phyloP scores from a whole-genome alignment of 31 red algal species.

The Odonthalia washingtoniensis region DNA sequence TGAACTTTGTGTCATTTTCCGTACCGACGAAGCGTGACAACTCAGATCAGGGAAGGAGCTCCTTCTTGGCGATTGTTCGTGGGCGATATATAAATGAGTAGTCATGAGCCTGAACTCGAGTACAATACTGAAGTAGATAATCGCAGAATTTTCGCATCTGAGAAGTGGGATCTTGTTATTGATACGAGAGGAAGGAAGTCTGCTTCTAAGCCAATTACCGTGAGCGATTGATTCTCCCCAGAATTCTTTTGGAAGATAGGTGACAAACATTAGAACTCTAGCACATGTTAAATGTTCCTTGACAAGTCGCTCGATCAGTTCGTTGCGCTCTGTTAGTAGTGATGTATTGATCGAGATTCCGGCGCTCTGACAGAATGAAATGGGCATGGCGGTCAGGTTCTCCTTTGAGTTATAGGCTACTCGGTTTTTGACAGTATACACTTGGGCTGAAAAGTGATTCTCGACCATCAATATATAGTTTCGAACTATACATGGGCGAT shows the following conservation, averaged over 20 bases:
- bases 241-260: constrained; percentile 22
- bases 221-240: constrained; percentile 47
- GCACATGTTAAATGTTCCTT: constrained; percentile 54
- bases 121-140: neutral
- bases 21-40: no score
- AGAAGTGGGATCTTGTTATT: constrained; percentile 13
- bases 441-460: no score
- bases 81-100: no score
- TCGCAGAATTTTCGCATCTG: constrained; percentile 8
- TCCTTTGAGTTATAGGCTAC: neutral
- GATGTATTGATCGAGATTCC: constrained; percentile 10
- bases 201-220: constrained; percentile 50
- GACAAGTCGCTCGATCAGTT: constrained; percentile 40
- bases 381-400: neutral
- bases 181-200: constrained; percentile 28
- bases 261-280: constrained; percentile 39
- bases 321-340: constrained; percentile 35
- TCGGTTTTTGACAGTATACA: neutral
- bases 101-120: neutral
- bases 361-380: neutral
- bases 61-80: no score
- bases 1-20: no score
- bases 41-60: no score
- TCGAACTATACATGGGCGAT: no score
- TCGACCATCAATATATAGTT: no score